Percentiles rank a stretch among this genome's conserved stretches.
These are phyloP conservation scores for Lithocarpus polystachyus DNA, from an alignment of 306 rosid genomes.

Conservation along the genomic window DNA sequence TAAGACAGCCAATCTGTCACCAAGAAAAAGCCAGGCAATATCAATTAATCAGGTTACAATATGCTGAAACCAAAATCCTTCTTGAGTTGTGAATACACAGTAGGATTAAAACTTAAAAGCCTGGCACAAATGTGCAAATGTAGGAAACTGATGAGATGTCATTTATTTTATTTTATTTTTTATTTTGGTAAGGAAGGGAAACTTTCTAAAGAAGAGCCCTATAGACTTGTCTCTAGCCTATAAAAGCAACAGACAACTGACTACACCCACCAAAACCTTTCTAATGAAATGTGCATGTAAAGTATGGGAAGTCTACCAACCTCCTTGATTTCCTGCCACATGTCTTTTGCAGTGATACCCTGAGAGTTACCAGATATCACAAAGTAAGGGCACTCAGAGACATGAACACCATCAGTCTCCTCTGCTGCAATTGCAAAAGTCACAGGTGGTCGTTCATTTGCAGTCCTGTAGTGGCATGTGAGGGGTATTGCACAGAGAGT, in stretches of 20 bases:
- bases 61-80: background rate
- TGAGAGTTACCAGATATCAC: conserved; percentile 64
- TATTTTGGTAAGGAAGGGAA: no score
- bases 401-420: conserved; percentile 64
- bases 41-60: background rate
- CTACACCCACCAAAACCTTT: background rate
- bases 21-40: background rate
- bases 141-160: conserved; percentile 6
- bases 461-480: conserved; percentile 52
- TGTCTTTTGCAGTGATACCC: conserved; percentile 74
- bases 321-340: conserved; percentile 91
- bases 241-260: no score
- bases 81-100: background rate
- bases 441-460: conserved; percentile 57
- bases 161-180: no score
- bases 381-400: conserved; percentile 86
- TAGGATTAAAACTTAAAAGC: background rate
- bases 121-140: background rate
- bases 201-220: no score
- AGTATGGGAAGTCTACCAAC: conserved; percentile 29
- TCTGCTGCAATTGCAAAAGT: conserved; percentile 91
- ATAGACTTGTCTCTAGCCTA: no score
- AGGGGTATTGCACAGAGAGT: background rate
- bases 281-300: background rate
- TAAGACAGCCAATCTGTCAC: background rate